A percentile compares a stretch with the other conserved stretches of the same genome.
phyloP scores from a whole-genome alignment of 2,329 filamentous ascomycete genomes.

The Hortaea sp. region DNA sequence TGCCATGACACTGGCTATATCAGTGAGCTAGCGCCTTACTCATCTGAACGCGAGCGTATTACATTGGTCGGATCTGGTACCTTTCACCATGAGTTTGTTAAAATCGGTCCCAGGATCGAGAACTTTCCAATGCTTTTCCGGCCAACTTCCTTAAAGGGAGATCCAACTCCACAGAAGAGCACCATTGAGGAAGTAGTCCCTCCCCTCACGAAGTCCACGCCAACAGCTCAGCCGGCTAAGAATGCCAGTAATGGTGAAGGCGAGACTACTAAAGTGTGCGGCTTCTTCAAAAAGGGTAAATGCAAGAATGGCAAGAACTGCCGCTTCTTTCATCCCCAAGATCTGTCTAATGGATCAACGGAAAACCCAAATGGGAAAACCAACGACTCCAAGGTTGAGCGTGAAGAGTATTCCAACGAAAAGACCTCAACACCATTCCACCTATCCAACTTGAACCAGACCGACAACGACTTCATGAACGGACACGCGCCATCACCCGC shows the following conservation, averaged over 20 bases:
- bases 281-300: conserved; percentile 18
- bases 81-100: conserved; percentile 45
- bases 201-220: no score
- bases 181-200: no score
- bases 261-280: conserved; percentile 9
- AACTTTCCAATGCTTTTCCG: conserved; percentile 46
- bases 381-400: conserved; percentile 7
- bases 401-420: conserved; percentile 4
- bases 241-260: not conserved
- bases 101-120: conserved; percentile 41
- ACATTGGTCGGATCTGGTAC: conserved; percentile 45
- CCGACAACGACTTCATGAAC: conserved; percentile 13
- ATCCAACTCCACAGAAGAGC: not conserved
- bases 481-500: not conserved
- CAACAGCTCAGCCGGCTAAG: not conserved
- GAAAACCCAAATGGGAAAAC: not conserved
- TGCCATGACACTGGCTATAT: conserved; percentile 53
- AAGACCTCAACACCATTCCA: conserved; percentile 5
- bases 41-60: conserved; percentile 37
- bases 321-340: conserved; percentile 15
- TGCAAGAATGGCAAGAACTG: conserved; percentile 24
- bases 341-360: conserved; percentile 5
- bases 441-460: conserved; percentile 6
- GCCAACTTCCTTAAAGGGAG: conserved; percentile 25
- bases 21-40: conserved; percentile 45